Evolutionary conservation across 306 rosid species (phyloP).

Genomic region (Prunus salicina): DNA sequence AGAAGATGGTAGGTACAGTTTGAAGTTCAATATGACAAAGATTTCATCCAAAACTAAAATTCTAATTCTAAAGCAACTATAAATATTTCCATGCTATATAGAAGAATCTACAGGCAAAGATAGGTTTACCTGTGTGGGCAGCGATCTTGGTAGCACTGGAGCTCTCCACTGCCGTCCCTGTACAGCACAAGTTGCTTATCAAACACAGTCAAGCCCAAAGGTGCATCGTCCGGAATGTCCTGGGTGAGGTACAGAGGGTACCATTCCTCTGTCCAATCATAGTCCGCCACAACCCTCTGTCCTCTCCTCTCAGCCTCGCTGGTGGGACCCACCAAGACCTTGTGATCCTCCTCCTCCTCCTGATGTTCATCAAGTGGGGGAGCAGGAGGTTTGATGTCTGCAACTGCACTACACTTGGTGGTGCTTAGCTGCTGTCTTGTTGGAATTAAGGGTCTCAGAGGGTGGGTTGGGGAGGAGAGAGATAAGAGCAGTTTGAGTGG

Average conservation of each 20-base stretch:
- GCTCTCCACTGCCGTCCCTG: constrained; percentile 48
- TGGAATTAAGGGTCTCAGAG: background rate
- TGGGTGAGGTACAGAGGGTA: constrained; percentile 77
- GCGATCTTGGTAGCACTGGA: constrained; percentile 77
- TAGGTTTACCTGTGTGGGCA: constrained; percentile 78
- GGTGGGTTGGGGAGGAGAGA: background rate
- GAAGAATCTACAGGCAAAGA: background rate
- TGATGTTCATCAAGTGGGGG: constrained; percentile 24
- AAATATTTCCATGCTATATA: background rate
- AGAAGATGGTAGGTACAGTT: background rate
- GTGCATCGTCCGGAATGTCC: constrained; percentile 81
- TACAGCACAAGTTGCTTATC: constrained; percentile 72
- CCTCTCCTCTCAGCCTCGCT: constrained; percentile 46
- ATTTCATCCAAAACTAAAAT: background rate
- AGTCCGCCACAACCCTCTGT: constrained; percentile 45
- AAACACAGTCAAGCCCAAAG: constrained; percentile 75
- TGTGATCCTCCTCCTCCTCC: constrained; percentile 30
- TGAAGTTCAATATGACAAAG: too few species aligned
- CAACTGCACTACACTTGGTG: constrained; percentile 36
- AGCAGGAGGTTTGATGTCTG: constrained; percentile 31
- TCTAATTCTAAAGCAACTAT: too few species aligned
- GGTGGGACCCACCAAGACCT: constrained; percentile 48
- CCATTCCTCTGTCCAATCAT: constrained; percentile 93
- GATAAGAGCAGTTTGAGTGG: constrained; percentile 7
- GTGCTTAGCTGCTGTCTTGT: constrained; percentile 10